These are phyloP conservation scores for Mycocentrospora acerina DNA, from an alignment of 2,329 filamentous ascomycete species.

Conservation along the genomic window DNA sequence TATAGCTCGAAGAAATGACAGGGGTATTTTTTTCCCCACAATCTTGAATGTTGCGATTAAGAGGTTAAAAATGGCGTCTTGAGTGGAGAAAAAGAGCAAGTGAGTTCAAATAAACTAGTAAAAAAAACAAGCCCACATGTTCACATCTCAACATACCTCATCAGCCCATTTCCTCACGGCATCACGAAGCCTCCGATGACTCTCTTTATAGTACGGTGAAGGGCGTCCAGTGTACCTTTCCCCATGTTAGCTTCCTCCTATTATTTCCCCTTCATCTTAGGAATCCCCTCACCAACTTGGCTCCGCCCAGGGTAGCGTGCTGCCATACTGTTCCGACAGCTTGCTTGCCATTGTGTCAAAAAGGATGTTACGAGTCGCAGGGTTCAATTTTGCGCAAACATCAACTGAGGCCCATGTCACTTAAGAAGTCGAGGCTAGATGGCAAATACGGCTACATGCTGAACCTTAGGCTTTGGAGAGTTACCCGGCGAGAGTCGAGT, in stretches of 20 bases:
- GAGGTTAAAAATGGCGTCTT: no score
- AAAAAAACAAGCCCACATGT: no score
- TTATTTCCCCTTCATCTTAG: neutral
- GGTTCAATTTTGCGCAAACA: neutral
- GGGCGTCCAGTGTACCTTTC: conserved; percentile 34
- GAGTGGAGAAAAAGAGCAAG: no score
- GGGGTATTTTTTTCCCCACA: no score
- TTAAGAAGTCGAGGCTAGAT: neutral
- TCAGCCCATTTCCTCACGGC: conserved; percentile 34
- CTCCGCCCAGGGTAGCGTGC: conserved; percentile 34
- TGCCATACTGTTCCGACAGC: conserved; percentile 22
- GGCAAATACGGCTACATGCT: conserved; percentile 1
- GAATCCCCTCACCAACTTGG: conserved; percentile 25
- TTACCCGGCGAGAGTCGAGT: neutral
- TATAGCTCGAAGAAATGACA: no score
- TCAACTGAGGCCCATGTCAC: no score
- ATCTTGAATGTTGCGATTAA: no score
- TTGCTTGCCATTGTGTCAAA: conserved; percentile 11
- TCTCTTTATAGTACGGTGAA: conserved; percentile 36
- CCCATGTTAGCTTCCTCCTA: neutral
- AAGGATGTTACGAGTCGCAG: no score
- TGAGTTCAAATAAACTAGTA: no score
- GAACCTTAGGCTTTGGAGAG: neutral
- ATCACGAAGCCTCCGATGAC: conserved; percentile 29
- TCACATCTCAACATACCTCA: conserved; percentile 16